phyloP scores from a whole-genome alignment of 768 basidiomycete genomes.

The Myochromella boudieri region DNA sequence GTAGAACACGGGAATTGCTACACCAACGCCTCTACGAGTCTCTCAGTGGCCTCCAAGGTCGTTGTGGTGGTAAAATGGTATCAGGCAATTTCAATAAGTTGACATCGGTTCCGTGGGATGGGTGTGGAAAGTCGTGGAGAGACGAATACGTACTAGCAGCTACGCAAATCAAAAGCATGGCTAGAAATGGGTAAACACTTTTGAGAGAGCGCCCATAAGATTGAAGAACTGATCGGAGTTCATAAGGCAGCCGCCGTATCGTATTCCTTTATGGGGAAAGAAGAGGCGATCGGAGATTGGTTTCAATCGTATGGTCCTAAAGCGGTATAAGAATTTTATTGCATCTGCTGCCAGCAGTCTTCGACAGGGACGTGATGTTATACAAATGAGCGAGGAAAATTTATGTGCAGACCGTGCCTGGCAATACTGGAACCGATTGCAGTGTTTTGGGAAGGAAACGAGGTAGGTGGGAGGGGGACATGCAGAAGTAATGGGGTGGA shows the following conservation, averaged over 20 bases:
- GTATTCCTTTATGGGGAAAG: conserved; percentile 9
- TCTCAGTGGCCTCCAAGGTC: background rate
- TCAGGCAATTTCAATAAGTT: background rate
- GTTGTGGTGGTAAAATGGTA: background rate
- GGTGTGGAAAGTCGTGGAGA: background rate
- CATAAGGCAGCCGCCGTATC: conserved; percentile 11
- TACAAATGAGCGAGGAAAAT: conserved; percentile 2
- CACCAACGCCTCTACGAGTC: background rate
- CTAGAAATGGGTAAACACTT: conserved; percentile 11
- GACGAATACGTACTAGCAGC: conserved; percentile 6
- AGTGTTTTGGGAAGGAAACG: background rate
- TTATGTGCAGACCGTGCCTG: conserved; percentile 14
- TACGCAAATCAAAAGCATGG: conserved; percentile 2
- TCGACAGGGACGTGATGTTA: conserved; percentile 16
- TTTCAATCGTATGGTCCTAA: conserved; percentile 11
- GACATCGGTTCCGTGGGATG: conserved; percentile 8
- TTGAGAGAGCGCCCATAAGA: conserved; percentile 11
- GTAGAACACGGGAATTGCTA: conserved; percentile 10
- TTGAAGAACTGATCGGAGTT: conserved; percentile 17
- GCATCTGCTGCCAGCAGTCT: conserved; percentile 9
- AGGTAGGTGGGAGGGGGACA: too few species aligned
- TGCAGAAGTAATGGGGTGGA: background rate
- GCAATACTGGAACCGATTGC: background rate
- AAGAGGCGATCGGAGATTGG: conserved; percentile 13
- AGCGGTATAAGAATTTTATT: conserved; percentile 14